These are phyloP conservation scores for Leccinum griseonigrum DNA, from an alignment of 1,284 basidiomycete species.

Conservation along the genomic window DNA sequence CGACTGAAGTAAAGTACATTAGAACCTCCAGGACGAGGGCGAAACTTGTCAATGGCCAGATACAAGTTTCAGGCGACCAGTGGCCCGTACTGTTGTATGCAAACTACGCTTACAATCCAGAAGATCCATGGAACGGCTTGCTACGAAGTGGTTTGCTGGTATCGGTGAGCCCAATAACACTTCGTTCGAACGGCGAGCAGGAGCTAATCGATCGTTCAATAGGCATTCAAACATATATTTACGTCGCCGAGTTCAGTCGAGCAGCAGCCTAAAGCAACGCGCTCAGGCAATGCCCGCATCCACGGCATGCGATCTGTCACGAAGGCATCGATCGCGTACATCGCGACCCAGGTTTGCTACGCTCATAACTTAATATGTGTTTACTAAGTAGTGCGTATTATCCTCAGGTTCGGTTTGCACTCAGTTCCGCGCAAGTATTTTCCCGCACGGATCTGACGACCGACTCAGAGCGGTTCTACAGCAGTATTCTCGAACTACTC, in stretches of 20 bases:
- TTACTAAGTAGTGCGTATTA: not conserved
- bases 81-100: not conserved
- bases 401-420: not conserved
- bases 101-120: not conserved
- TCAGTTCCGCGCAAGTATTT: slow-evolving; percentile 2
- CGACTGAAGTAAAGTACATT: not conserved
- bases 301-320: slow-evolving; percentile 1
- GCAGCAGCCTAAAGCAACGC: slow-evolving; percentile 2
- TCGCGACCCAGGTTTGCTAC: slow-evolving; percentile 1
- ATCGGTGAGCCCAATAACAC: not conserved
- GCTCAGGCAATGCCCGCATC: not conserved
- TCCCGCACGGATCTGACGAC: not conserved
- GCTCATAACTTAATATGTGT: not conserved
- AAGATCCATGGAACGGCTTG: not conserved
- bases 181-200: not conserved
- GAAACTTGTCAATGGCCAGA: not conserved
- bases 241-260: not conserved
- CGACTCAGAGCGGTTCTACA: slow-evolving; percentile 2
- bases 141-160: not conserved
- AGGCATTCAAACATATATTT: slow-evolving; percentile 7
- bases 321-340: slow-evolving; percentile 1
- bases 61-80: not conserved
- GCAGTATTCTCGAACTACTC: not conserved
- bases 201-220: not conserved
- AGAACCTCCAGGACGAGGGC: not conserved